Evolutionary conservation across 1,284 basidiomycete species (phyloP), one percentile per base, ranked within the genome.

Genomic region (Boletus smithii): DNA sequence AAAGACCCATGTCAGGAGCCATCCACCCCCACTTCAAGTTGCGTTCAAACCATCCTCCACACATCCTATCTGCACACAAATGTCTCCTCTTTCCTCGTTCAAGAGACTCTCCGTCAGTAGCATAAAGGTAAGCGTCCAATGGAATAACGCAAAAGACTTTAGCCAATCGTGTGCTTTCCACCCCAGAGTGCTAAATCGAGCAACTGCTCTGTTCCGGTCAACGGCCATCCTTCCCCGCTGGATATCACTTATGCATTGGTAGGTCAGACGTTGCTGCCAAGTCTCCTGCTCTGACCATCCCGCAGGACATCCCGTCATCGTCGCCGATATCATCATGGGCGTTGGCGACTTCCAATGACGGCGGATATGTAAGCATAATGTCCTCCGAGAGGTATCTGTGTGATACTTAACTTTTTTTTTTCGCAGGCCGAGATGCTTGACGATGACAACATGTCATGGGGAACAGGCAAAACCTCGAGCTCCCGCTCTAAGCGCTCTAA

Each of bases 361-460:
- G 22, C 4, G n/a, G n/a, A n/a, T 60, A 58, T 43, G 63, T 61
- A 11, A 55, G 57, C 23, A 17, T 34, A 11, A 22, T 39, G 11
- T 38, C 31, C 30, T 8, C 4, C 5, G 2, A 13, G 7, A 10
- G 10, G n/a, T n/a, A n/a, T n/a, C 30, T 13, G 1, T 3, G 18
- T 31, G 29, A 34, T 31, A 18, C 22, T 34, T 3, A 35, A 36
- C n/a, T 3, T 3, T 32, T 23, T 29, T 44, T 46, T 16, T 16
- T 34, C 11, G 13, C 41, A 61, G 60, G 60, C 60, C 4, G 57
- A 61, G 40, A 56, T 64, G 61, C 59, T 61, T 5, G 60, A 63
- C 6, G 63, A 61, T 1, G 60, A 61, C 35, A 61, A 61, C 35
- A 65, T 60, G 60, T 62, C 60, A 18, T 61, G 60, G 60, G 40